phyloP scores from a whole-genome alignment of 352 stramenopile species.

The Phytopythium aichiense region DNA sequence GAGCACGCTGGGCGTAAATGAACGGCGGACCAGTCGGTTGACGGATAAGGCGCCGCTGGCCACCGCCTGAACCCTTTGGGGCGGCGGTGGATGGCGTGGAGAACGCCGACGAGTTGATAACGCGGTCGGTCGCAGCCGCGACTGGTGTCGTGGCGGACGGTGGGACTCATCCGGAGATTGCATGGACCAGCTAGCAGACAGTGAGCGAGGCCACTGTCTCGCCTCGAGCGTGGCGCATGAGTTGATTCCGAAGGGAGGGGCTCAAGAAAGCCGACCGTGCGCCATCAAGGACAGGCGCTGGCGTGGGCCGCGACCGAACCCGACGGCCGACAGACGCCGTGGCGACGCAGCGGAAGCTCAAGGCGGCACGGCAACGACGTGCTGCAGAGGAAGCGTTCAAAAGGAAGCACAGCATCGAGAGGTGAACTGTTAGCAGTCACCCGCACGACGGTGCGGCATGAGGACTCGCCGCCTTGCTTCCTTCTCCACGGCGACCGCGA shows the following conservation, averaged over 20 bases:
- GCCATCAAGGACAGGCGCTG: neutral
- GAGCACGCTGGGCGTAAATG: neutral
- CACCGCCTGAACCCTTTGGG: neutral
- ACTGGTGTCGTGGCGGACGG: too few species aligned
- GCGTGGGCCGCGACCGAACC: too few species aligned
- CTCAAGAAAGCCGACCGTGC: neutral
- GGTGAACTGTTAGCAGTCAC: too few species aligned
- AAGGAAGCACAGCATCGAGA: neutral
- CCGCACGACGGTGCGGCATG: too few species aligned
- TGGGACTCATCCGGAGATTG: neutral
- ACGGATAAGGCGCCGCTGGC: neutral
- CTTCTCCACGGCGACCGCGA: neutral
- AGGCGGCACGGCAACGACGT: neutral
- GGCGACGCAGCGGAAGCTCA: neutral
- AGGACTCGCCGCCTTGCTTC: too few species aligned
- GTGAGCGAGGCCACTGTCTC: neutral
- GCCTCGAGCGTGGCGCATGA: neutral
- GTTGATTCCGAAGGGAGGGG: neutral
- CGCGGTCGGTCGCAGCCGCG: too few species aligned
- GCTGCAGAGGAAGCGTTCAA: neutral
- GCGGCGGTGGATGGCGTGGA: neutral
- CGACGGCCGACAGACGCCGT: neutral
- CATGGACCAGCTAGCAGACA: neutral
- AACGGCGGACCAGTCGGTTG: neutral
- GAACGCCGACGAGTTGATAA: neutral